Evolutionary conservation across 805 yeast species (phyloP).

Genomic region (Starmerella apis): DNA sequence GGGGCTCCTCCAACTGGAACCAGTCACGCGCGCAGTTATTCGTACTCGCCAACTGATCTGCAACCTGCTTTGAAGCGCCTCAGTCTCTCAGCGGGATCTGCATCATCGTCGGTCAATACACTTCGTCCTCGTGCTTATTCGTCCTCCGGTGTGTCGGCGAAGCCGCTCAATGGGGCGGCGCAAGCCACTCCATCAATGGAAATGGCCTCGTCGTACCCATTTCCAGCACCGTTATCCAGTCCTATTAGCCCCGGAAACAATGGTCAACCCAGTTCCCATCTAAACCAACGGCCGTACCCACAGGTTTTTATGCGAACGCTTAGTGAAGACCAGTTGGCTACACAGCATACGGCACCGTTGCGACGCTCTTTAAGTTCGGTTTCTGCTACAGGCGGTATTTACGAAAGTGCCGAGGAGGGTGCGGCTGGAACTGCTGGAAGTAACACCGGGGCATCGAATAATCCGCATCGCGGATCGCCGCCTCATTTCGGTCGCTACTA

Average conservation of each 20-base stretch:
- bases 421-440: not conserved
- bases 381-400: not conserved
- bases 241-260: conserved; percentile 17
- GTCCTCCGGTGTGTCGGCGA: not conserved
- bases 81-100: conserved; percentile 1
- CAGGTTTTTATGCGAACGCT: conserved; percentile 7
- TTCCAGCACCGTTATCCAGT: conserved; percentile 24
- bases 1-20: not conserved
- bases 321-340: not conserved
- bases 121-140: conserved; percentile 19
- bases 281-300: conserved; percentile 6
- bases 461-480: not conserved
- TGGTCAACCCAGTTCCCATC: not conserved
- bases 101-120: conserved; percentile 1
- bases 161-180: not conserved
- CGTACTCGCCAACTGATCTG: conserved; percentile 13
- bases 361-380: conserved; percentile 3
- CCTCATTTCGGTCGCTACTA: not conserved
- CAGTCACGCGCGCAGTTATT: conserved; percentile 18
- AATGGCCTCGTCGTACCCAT: conserved; percentile 5
- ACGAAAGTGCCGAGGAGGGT: not conserved
- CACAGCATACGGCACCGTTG: not conserved
- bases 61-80: conserved; percentile 9
- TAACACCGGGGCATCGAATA: not conserved
- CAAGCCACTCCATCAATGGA: not conserved